phyloP scores from a whole-genome alignment of 495 filamentous ascomycete species.

The Cudoniella acicularis region DNA sequence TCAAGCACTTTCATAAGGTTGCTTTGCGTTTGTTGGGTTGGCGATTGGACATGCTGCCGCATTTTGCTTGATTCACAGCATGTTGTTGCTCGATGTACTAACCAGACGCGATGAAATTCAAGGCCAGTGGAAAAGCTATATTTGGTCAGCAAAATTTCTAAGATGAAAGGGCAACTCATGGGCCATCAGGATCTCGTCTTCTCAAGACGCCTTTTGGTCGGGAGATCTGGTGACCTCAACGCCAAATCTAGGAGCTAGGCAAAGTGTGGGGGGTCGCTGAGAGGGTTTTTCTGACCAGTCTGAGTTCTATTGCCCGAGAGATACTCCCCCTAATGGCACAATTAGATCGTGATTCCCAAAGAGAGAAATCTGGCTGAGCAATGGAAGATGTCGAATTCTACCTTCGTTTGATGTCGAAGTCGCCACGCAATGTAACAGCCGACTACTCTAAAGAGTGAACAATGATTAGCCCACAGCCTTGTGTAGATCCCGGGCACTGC shows the following conservation, averaged over 20 bases:
- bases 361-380: neutral
- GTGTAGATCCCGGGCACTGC: neutral
- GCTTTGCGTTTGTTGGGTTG: slow-evolving; percentile 23
- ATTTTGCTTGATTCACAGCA: slow-evolving; percentile 21
- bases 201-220: neutral
- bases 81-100: slow-evolving; percentile 46
- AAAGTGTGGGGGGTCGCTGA: neutral
- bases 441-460: slow-evolving; percentile 42
- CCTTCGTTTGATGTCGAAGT: slow-evolving; percentile 63
- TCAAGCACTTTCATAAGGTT: slow-evolving; percentile 16
- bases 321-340: slow-evolving; percentile 44
- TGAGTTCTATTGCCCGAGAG: slow-evolving; percentile 70
- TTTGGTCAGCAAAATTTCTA: slow-evolving; percentile 22
- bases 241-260: neutral
- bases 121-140: slow-evolving; percentile 64
- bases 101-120: slow-evolving; percentile 84
- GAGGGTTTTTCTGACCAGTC: slow-evolving; percentile 54
- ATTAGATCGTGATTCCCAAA: neutral
- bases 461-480: neutral
- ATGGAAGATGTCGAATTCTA: neutral
- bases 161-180: neutral
- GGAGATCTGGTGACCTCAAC: neutral
- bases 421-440: slow-evolving; percentile 66
- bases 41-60: slow-evolving; percentile 37
- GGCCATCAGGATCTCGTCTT: too few species aligned